Evolutionary conservation across 1,284 basidiomycete genomes (phyloP).

Genomic region (Microbotryum lychnidis-dioicae): DNA sequence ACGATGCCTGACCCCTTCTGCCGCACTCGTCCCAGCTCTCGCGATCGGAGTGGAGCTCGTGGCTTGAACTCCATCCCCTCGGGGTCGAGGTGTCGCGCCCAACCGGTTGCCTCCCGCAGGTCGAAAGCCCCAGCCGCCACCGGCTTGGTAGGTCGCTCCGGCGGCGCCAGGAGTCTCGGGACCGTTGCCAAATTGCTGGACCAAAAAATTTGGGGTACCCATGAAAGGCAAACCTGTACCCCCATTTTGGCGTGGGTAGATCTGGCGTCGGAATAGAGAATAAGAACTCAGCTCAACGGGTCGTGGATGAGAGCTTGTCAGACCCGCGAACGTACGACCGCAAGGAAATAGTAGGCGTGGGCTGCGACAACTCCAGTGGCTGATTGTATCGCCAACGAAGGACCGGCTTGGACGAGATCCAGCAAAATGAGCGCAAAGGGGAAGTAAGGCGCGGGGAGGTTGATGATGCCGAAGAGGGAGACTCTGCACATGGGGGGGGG

Average conservation of each 20-base stretch:
- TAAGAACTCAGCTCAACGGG: not conserved
- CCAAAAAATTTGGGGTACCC: slow-evolving; percentile 16
- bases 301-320: slow-evolving; percentile 1
- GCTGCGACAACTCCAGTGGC: slow-evolving; percentile 65
- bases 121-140: slow-evolving; percentile 7
- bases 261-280: slow-evolving; percentile 7
- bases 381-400: slow-evolving; percentile 49
- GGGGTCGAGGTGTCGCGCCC: not conserved
- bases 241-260: slow-evolving; percentile 15
- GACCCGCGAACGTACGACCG: slow-evolving; percentile 20
- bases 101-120: slow-evolving; percentile 2
- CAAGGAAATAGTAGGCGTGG: slow-evolving; percentile 49
- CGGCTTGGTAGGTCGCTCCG: slow-evolving; percentile 7
- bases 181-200: slow-evolving; percentile 16
- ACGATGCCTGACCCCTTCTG: no score
- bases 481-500: slow-evolving; percentile 39
- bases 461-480: slow-evolving; percentile 64
- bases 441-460: slow-evolving; percentile 60
- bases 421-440: slow-evolving; percentile 65
- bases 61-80: not conserved
- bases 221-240: not conserved
- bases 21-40: not conserved
- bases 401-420: slow-evolving; percentile 61
- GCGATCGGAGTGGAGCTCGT: not conserved
- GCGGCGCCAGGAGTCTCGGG: not conserved